Evolutionary conservation across 352 stramenopile species (phyloP).

Genomic region (Halophytophthora batemanensis): DNA sequence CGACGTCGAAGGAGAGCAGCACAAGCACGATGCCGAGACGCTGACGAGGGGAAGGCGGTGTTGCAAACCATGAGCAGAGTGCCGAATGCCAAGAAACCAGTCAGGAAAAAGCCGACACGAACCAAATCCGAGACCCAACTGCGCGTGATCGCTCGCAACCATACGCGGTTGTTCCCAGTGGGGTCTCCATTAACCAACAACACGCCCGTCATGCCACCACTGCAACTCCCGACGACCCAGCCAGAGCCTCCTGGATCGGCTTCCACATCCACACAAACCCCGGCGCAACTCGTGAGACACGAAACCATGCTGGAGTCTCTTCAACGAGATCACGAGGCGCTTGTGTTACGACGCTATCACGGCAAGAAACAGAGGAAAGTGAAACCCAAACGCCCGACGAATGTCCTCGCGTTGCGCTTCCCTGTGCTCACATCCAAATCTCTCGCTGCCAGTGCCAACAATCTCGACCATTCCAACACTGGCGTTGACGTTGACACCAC

Average conservation of each 20-base stretch:
- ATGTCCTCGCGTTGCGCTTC: conserved; percentile 16
- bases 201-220: no score
- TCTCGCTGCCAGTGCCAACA: not conserved
- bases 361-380: conserved; percentile 6
- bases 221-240: no score
- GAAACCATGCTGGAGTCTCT: conserved; percentile 5
- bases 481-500: not conserved
- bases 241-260: no score
- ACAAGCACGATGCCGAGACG: not conserved
- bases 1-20: not conserved
- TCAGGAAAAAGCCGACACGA: no score
- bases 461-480: not conserved
- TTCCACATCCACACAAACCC: conserved; percentile 3
- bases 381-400: conserved; percentile 12
- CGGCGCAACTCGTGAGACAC: not conserved
- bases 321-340: conserved; percentile 14
- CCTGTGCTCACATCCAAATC: conserved; percentile 11
- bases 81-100: no score
- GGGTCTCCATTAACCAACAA: no score
- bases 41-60: no score
- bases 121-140: no score
- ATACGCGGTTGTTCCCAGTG: no score
- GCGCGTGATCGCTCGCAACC: no score
- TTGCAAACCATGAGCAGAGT: no score
- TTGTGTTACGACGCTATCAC: conserved; percentile 3